Percentiles rank a stretch among this genome's conserved stretches.
Conservation (phyloP, 768 basidiomycete genomes). For the Leucogyrophana mollusca region DNA sequence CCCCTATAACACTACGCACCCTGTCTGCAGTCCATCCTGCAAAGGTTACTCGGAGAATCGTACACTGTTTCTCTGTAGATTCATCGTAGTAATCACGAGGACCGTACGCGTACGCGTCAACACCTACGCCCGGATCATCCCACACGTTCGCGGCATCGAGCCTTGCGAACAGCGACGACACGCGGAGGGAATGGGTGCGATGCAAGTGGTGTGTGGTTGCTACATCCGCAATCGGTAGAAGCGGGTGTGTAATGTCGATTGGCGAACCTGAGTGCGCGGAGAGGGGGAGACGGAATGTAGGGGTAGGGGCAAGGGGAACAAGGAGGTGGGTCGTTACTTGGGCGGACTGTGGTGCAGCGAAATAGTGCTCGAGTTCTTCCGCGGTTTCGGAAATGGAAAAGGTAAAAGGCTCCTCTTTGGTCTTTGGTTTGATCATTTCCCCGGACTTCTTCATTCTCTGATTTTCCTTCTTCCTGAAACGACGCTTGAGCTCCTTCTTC, state of each 20-base stretch:
- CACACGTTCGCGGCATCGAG: slow-evolving; percentile 72
- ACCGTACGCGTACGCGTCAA: slow-evolving; percentile 62
- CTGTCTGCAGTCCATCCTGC: slow-evolving; percentile 68
- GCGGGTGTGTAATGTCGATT: slow-evolving; percentile 20
- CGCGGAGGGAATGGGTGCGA: slow-evolving; percentile 57
- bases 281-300: slow-evolving; percentile 64
- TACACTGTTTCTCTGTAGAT: slow-evolving; percentile 52
- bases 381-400: slow-evolving; percentile 1
- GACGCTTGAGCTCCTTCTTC: slow-evolving; percentile 40
- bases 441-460: slow-evolving; percentile 18
- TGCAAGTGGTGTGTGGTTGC: slow-evolving; percentile 52
- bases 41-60: slow-evolving; percentile 67
- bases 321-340: slow-evolving; percentile 65
- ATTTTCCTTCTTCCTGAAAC: slow-evolving; percentile 21
- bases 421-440: slow-evolving; percentile 28
- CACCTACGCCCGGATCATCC: slow-evolving; percentile 46
- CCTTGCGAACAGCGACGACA: slow-evolving; percentile 65
- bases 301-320: slow-evolving; percentile 76
- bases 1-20: slow-evolving; percentile 68
- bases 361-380: slow-evolving; percentile 57
- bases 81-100: slow-evolving; percentile 20
- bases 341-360: slow-evolving; percentile 35
- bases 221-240: slow-evolving; percentile 57
- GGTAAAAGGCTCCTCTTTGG: slow-evolving; percentile 6
- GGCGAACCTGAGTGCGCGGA: slow-evolving; percentile 23